phyloP scores from a whole-genome alignment of 2,329 filamentous ascomycete genomes.

The Sporothrix brasiliensis region DNA sequence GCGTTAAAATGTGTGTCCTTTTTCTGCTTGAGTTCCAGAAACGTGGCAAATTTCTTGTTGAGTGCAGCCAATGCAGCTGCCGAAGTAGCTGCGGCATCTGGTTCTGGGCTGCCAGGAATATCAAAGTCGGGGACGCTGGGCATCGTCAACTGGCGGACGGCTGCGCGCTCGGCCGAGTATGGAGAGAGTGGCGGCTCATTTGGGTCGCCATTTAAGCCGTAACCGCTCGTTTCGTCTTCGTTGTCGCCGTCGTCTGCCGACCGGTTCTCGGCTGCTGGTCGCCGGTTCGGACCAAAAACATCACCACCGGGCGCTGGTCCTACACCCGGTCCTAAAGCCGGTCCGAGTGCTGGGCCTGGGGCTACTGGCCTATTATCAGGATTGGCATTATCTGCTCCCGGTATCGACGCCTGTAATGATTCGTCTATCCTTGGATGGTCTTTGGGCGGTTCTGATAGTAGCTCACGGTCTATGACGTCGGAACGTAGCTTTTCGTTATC shows the following conservation, averaged over 20 bases:
- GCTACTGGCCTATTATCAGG: neutral
- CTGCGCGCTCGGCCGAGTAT: constrained; percentile 65
- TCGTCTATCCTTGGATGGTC: constrained; percentile 15
- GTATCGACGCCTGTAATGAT: neutral
- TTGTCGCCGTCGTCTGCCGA: constrained; percentile 12
- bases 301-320: neutral
- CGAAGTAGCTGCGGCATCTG: constrained; percentile 56
- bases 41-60: constrained; percentile 71
- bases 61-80: constrained; percentile 47
- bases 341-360: neutral
- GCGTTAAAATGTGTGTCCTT: constrained; percentile 78
- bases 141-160: constrained; percentile 72
- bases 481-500: neutral
- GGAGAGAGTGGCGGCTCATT: constrained; percentile 56
- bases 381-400: neutral
- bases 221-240: neutral
- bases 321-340: neutral
- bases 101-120: constrained; percentile 73
- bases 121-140: constrained; percentile 71
- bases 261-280: constrained; percentile 22
- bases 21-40: constrained; percentile 72
- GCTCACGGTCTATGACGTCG: neutral
- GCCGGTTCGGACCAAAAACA: constrained; percentile 34
- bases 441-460: neutral
- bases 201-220: constrained; percentile 30